Evolutionary conservation across 805 yeast genomes (phyloP).

Genomic region (Candida stauntonica): DNA sequence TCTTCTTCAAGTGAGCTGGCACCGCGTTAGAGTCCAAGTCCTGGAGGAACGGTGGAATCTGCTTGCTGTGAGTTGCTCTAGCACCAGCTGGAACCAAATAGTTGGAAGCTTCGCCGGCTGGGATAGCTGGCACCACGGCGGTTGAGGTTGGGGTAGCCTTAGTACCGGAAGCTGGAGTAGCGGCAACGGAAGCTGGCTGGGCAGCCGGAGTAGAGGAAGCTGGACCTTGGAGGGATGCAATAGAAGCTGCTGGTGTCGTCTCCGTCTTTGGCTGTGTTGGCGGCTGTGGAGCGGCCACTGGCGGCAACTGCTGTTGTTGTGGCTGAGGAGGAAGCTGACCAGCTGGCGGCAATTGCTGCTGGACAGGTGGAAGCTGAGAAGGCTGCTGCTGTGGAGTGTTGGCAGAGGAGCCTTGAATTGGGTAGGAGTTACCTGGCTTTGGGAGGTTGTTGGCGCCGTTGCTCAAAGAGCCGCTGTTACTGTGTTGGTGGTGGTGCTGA

Average conservation of each 20-base stretch:
- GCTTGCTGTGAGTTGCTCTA: conserved; percentile 54
- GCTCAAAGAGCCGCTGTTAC: conserved; percentile 20
- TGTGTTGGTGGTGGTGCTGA: conserved; percentile 30
- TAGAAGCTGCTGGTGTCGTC: conserved; percentile 17
- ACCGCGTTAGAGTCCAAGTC: conserved; percentile 79
- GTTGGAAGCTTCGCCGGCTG: conserved; percentile 23
- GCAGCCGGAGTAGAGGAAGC: conserved; percentile 12
- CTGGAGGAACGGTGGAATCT: conserved; percentile 73
- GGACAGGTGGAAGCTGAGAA: conserved; percentile 33
- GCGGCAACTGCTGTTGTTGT: conserved; percentile 23
- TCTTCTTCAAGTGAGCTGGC: conserved; percentile 73
- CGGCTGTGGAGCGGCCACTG: conserved; percentile 27
- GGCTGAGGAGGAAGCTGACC: conserved; percentile 25
- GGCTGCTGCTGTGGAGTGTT: conserved; percentile 32
- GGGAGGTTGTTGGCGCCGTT: conserved; percentile 26
- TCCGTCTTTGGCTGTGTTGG: conserved; percentile 32
- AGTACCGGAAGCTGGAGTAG: conserved; percentile 14
- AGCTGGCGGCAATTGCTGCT: conserved; percentile 28
- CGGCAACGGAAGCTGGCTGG: conserved; percentile 27
- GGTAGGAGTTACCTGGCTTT: conserved; percentile 20
- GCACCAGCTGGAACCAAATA: conserved; percentile 36
- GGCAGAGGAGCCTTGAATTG: conserved; percentile 16
- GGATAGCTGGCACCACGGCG: conserved; percentile 17
- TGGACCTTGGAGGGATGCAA: conserved; percentile 1
- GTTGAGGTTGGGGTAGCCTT: conserved; percentile 12